Base-by-base conservation (phyloP, 2,329 filamentous ascomycete genomes). In the Pezizomycotina sp. region DNA sequence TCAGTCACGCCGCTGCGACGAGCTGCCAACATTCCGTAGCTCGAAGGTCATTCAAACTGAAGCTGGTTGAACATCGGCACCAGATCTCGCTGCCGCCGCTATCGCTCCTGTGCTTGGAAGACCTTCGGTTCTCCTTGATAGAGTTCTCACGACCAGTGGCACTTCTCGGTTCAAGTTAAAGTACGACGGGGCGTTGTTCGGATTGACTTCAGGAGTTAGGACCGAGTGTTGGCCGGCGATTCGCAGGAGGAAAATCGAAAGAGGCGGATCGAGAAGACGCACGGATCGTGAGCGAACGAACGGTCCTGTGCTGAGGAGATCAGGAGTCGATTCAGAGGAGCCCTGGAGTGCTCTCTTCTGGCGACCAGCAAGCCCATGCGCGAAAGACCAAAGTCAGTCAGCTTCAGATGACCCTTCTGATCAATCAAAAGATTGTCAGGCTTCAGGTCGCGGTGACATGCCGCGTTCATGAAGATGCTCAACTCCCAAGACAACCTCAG, bases 341-440 rank as follows among this genome's bases (percentile, higher is more conserved):
- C 68, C 72, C 69, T 61, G 89, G 30, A 93, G 65, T 14, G 86
- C 82, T 51, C 89, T 74, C 62, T 98, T 95, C 59, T 98, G 89
- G 51, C 89, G 79, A 42, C 89, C 89, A 98, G 79, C 46, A 98
- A 64, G 55, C 89, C 91, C 86, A 98, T 95, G 18, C 89, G 75
- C 8, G 89, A 98, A 16, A 98, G 65, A 43, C 89, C 89, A 61
- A 98, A 98, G 56, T 98, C 89, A 1, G 91, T 98, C 50, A 98
- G 65, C 59, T 98, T 98, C 38, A 98, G 62, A 59, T 98, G 89
- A 2, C 89, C 89, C 52, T 83, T 92, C 51, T 91, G 82, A 54
- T 98, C 91, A 50, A 98, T 98, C 34, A 98, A 68, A 20, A 98
- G 68, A 54, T 98, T 98, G 56, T 98, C 89, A 1, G 89, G 89